Base-by-base conservation (phyloP, 352 stramenopile species). In the Phytophthora constricta region DNA sequence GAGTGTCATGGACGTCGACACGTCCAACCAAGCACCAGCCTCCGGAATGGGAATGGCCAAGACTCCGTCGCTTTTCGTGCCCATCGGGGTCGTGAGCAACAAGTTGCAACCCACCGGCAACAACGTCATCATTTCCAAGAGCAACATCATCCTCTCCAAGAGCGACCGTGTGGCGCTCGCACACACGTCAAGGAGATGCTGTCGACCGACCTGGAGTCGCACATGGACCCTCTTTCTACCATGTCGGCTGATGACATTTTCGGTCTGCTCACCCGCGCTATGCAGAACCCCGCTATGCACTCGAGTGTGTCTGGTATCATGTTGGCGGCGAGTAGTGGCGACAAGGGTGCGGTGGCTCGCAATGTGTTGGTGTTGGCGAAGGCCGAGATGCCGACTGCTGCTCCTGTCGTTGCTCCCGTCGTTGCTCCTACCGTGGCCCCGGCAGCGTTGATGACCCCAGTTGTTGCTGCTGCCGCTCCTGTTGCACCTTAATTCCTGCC, bases 101-200 rank as follows among this genome's bases (percentile, higher is more conserved):
- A 46, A 23, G 25, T 42, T 66, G 8, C 19, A 58, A 19, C 53
- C 26, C 17, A 62, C 56, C 22, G 28, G 34, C 49, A 74, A 66
- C 48, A 74, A 61, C 27, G 39, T 66, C 27, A 4, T 60, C 28
- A 33, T 71, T 20, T 33, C 37, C 2, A 59, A 61, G 50, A 74
- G 45, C 60, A 70, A 59, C 28, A 68, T 70, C 8, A 0, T n/a
- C n/a, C n/a, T n/a, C n/a, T n/a, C 31, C 31, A 37, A 37, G 7
- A 37, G 13, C 31, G 31, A 75, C 33, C 67, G 56, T 20, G 45
- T 68, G 37, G n/a, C 54, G 20, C 56, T 68, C 14, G 62, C 67
- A 3, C 8, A 65, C 9, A 62, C 5, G 49, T 74, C 42, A 54
- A 70, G 51, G 34, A 62, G 5, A 58, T 67, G 53, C 5, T 70